Evolutionary conservation across 1,284 basidiomycete genomes (phyloP).

Genomic region (Meripilus lineatus): DNA sequence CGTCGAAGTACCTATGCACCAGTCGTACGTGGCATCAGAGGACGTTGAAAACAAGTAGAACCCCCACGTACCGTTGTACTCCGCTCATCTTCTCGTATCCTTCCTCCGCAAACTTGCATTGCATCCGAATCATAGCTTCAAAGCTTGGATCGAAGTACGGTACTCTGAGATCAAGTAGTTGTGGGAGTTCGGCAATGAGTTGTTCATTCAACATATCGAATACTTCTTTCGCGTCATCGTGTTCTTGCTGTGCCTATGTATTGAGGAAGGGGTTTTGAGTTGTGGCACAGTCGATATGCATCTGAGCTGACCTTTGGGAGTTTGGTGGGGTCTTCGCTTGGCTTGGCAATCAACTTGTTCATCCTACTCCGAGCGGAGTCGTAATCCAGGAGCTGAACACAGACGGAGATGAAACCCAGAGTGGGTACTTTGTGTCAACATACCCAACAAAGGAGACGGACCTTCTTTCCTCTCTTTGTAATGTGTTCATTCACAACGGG

Average conservation of each 20-base stretch:
- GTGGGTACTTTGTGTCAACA: neutral
- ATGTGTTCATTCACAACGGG: constrained; percentile 94
- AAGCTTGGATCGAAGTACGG: constrained; percentile 99
- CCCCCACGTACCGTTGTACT: constrained; percentile 71
- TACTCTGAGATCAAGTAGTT: constrained; percentile 90
- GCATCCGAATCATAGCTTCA: constrained; percentile 98
- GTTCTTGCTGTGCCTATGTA: constrained; percentile 83
- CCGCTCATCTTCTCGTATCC: constrained; percentile 97
- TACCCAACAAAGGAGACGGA: constrained; percentile 31
- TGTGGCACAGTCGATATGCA: neutral
- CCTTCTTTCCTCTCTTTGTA: constrained; percentile 95
- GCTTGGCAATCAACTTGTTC: constrained; percentile 90
- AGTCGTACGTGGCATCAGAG: constrained; percentile 7
- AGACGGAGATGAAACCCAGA: constrained; percentile 1
- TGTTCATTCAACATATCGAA: constrained; percentile 94
- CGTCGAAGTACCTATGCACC: constrained; percentile 78
- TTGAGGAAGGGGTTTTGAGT: constrained; percentile 3
- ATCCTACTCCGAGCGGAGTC: constrained; percentile 88
- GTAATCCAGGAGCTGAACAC: constrained; percentile 83
- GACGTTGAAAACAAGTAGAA: neutral
- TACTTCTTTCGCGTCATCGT: constrained; percentile 90
- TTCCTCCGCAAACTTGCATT: constrained; percentile 95
- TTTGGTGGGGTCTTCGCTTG: constrained; percentile 89
- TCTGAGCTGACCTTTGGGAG: constrained; percentile 66
- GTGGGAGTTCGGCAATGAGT: constrained; percentile 86